Base-by-base conservation (phyloP, 441 rosid species). In the Euphorbia schlechtendalii region DNA sequence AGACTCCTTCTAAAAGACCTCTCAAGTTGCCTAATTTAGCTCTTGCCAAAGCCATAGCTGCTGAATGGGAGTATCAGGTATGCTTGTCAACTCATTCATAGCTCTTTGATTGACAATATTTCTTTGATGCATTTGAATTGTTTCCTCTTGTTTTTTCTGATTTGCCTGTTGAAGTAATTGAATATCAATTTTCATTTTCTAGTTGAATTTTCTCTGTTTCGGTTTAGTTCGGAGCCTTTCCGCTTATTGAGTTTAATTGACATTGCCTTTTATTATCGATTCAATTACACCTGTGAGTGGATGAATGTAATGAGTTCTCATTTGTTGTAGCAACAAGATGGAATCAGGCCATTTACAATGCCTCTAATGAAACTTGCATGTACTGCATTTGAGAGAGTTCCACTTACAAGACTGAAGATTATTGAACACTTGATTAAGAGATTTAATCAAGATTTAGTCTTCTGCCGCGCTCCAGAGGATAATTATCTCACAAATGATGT, bases 61-160 rank as follows among this genome's bases (percentile, higher is more conserved):
- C 85, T 64, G 99, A 95, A 74, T 92, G 97, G 98, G 96, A 92
- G 32, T 95, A 84, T 76, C 98, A 95, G 98, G 98, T 95, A 4
- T 56, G 40, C 46, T 65, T 45, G 18, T 38, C 8, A 43, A 15
- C 32, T 60, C n/a, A 4, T 40, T n/a, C 49, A 24, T 17, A 68
- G 13, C 17, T 7, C 18, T 25, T 46, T 20, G 2, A 10, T 54
- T 6, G 4, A 17, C 21, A 25, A 61, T 54, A 21, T 58, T 14
- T 61, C 25, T 25, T 46, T 38, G 27, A 38, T 57, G 18, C 51
- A 57, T 46, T 49, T 52, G 49, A 57, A 8, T 56, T 22, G n/a
- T n/a, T 41, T 28, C 36, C 4, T 22, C 3, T 15, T 15, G 38
- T 6, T 43, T 55, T 67, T 65, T 13, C 40, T 54, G 36, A 3